A percentile compares a stretch with the other conserved stretches of the same genome.
phyloP scores from a whole-genome alignment of 176 grass and related monocot genomes.

The Phoenix roebelenii region DNA sequence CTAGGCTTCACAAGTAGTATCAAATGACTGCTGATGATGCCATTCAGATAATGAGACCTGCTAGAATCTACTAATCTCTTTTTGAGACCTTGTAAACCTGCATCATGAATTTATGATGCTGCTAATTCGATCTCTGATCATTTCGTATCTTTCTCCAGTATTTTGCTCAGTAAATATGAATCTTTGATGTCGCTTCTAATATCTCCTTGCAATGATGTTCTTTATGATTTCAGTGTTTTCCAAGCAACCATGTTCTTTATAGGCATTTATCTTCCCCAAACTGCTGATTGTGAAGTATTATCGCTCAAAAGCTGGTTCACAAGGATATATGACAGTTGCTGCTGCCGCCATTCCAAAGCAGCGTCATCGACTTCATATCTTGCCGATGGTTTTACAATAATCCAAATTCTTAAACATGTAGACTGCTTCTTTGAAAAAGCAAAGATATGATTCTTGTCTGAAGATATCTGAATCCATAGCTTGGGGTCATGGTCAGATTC shows the following conservation, averaged over 20 bases:
- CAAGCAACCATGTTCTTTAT: constrained; percentile 49
- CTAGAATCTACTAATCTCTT: no score
- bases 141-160: no score
- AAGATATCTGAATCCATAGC: constrained; percentile 74
- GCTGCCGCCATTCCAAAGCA: constrained; percentile 30
- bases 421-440: no score
- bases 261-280: constrained; percentile 71
- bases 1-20: no score
- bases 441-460: constrained; percentile 21
- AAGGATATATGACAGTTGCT: constrained; percentile 52
- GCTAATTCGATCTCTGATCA: no score
- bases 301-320: constrained; percentile 44
- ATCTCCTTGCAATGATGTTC: constrained; percentile 45
- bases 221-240: constrained; percentile 48
- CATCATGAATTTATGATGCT: no score
- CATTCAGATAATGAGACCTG: no score
- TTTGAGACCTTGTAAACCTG: no score
- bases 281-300: constrained; percentile 71
- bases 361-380: neutral
- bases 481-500: constrained; percentile 40
- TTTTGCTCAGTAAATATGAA: no score
- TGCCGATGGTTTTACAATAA: neutral
- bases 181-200: neutral
- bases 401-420: no score
- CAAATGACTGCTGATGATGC: no score